phyloP scores from a whole-genome alignment of 805 yeast species.

The Sugiyamaella marilandica region DNA sequence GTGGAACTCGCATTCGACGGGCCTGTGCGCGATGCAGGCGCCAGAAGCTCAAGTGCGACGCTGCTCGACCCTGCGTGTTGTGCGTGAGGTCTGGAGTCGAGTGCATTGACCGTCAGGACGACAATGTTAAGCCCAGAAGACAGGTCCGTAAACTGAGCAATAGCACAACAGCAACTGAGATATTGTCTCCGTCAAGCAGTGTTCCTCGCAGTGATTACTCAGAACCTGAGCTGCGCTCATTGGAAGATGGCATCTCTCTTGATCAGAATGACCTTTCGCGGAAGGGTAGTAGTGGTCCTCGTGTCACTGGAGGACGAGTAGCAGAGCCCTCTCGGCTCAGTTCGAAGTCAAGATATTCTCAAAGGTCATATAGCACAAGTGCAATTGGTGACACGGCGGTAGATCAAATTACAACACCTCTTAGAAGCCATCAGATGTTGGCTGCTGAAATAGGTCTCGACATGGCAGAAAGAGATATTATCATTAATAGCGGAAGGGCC shows the following conservation, averaged over 20 bases:
- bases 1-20: constrained; percentile 27
- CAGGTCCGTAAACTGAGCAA: background rate
- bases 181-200: background rate
- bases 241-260: background rate
- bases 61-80: constrained; percentile 5
- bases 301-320: too few species aligned
- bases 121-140: background rate
- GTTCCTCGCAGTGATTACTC: background rate
- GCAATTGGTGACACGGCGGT: background rate
- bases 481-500: too few species aligned
- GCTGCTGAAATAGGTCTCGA: background rate
- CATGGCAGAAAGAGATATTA: background rate
- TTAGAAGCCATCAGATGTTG: background rate
- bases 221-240: background rate
- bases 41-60: constrained; percentile 13
- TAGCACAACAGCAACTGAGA: background rate
- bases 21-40: constrained; percentile 12
- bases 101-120: constrained; percentile 7
- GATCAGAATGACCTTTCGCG: background rate
- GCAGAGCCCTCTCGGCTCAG: too few species aligned
- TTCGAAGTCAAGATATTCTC: background rate
- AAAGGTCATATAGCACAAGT: background rate
- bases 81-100: constrained; percentile 5
- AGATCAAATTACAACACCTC: background rate
- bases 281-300: too few species aligned